These are phyloP conservation scores for Rossbeevera mucosa DNA, from an alignment of 768 basidiomycete genomes.

Conservation along the genomic window DNA sequence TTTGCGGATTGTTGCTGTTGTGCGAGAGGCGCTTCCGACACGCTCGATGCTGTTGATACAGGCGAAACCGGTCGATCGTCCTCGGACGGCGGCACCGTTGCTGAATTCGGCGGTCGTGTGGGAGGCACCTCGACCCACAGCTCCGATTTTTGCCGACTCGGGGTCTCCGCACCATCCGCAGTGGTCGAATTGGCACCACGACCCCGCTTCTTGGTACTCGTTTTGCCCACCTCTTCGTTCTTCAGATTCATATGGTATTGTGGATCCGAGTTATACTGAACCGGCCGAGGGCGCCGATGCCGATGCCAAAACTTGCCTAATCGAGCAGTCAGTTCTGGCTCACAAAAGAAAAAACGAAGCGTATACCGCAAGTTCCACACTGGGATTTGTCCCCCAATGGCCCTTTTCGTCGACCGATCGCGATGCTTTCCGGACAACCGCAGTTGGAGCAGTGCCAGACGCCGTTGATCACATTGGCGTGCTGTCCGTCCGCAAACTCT, in stretches of 20 bases:
- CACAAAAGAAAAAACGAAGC: background rate
- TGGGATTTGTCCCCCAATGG: constrained; percentile 87
- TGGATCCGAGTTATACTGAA: constrained; percentile 72
- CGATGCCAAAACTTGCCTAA: constrained; percentile 89
- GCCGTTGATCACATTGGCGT: constrained; percentile 75
- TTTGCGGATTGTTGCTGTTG: constrained; percentile 47
- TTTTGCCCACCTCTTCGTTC: constrained; percentile 55
- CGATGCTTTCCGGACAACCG: constrained; percentile 84
- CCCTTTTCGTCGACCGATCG: constrained; percentile 82
- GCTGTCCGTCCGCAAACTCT: constrained; percentile 79
- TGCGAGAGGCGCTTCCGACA: constrained; percentile 70
- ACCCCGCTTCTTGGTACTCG: constrained; percentile 48
- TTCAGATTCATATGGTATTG: constrained; percentile 60
- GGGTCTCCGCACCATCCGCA: constrained; percentile 50
- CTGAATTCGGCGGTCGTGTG: constrained; percentile 30
- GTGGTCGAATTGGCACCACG: constrained; percentile 23
- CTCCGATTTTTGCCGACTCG: constrained; percentile 38
- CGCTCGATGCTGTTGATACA: constrained; percentile 68
- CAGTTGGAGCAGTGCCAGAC: constrained; percentile 96
- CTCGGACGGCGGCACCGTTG: constrained; percentile 32
- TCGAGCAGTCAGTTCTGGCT: background rate
- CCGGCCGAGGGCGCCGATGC: constrained; percentile 74
- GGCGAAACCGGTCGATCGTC: constrained; percentile 62
- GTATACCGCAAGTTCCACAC: constrained; percentile 88
- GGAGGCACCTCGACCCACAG: constrained; percentile 33